phyloP scores from a whole-genome alignment of 805 yeast species.

The Ogataea polymorpha region DNA sequence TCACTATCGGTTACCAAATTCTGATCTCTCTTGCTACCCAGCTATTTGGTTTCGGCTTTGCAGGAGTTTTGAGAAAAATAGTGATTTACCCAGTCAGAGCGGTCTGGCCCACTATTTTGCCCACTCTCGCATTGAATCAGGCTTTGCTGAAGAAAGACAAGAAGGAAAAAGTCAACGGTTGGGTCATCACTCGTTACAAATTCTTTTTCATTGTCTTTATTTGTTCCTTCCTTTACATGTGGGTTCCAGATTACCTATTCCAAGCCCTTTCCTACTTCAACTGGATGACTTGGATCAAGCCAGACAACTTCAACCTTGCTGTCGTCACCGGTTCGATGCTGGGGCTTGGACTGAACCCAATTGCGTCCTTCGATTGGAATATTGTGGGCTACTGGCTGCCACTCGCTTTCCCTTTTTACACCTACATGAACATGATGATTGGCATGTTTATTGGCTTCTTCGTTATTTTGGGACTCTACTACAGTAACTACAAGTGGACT shows the following conservation, averaged over 20 bases:
- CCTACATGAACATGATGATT: slow-evolving; percentile 42
- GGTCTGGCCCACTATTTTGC: slow-evolving; percentile 70
- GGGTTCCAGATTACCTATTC: slow-evolving; percentile 61
- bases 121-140: slow-evolving; percentile 54
- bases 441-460: slow-evolving; percentile 53
- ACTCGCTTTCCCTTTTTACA: slow-evolving; percentile 56
- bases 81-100: slow-evolving; percentile 63
- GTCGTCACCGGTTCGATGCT: slow-evolving; percentile 60
- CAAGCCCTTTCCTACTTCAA: slow-evolving; percentile 58
- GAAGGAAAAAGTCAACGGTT: slow-evolving; percentile 50
- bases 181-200: slow-evolving; percentile 53
- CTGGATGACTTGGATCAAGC: slow-evolving; percentile 66
- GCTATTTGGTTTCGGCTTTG: slow-evolving; percentile 63
- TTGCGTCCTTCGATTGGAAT: slow-evolving; percentile 65
- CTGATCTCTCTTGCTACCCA: slow-evolving; percentile 55
- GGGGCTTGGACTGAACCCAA: slow-evolving; percentile 65
- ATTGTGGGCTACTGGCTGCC: slow-evolving; percentile 59
- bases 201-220: slow-evolving; percentile 44
- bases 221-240: slow-evolving; percentile 41
- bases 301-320: slow-evolving; percentile 56
- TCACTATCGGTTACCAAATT: slow-evolving; percentile 46
- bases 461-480: slow-evolving; percentile 50
- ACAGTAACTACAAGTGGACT: slow-evolving; percentile 50
- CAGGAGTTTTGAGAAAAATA: slow-evolving; percentile 58
- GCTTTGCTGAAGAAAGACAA: slow-evolving; percentile 47